These are phyloP conservation scores for Auricularia sp. DNA, from an alignment of 768 basidiomycete genomes.

Conservation along the genomic window DNA sequence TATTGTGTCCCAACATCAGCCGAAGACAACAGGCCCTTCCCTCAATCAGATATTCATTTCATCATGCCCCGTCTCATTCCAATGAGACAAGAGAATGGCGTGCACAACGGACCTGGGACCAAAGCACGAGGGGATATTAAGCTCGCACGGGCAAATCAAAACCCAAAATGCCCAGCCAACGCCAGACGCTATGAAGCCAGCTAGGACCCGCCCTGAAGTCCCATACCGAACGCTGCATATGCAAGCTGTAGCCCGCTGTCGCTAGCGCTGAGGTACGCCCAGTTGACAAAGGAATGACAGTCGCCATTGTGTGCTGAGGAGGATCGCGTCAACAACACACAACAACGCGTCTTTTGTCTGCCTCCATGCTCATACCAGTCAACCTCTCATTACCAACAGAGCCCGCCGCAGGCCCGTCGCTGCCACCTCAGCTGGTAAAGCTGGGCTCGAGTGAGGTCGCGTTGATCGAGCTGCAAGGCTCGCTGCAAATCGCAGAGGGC, in stretches of 20 bases:
- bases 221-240: no score
- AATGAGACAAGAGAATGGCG: background rate
- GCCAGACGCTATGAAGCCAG: no score
- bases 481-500: slow-evolving; percentile 56
- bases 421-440: slow-evolving; percentile 47
- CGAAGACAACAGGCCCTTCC: background rate
- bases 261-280: no score
- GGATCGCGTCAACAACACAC: background rate
- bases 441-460: slow-evolving; percentile 74
- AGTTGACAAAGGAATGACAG: no score
- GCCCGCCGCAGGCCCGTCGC: slow-evolving; percentile 23
- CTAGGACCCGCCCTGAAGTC: no score
- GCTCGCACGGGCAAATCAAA: background rate
- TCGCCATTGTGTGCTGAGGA: no score
- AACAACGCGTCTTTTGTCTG: background rate
- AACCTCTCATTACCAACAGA: background rate
- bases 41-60: background rate
- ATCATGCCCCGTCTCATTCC: background rate
- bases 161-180: no score
- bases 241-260: no score
- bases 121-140: background rate
- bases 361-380: background rate
- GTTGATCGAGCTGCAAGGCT: slow-evolving; percentile 82
- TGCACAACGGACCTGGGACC: background rate
- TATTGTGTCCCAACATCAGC: background rate